These are phyloP conservation scores for Penicillium oxalicum DNA, from an alignment of 2,329 filamentous ascomycete genomes.

Conservation along the genomic window DNA sequence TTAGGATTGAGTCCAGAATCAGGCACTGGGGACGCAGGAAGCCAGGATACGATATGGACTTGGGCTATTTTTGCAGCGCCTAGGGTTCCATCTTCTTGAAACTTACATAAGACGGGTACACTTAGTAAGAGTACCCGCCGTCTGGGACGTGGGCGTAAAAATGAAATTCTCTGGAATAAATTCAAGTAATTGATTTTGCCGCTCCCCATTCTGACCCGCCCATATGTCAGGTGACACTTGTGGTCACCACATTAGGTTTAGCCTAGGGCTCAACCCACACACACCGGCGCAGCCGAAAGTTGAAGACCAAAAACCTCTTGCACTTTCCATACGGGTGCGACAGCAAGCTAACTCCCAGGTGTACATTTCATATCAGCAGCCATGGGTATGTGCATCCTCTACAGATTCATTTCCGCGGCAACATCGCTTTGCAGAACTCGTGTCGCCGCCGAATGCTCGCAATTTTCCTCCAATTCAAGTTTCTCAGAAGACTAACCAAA, in stretches of 20 bases:
- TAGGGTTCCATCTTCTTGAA: no score
- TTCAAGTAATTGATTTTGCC: background rate
- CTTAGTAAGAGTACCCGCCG: no score
- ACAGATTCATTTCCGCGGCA: background rate
- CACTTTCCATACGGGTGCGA: constrained; percentile 36
- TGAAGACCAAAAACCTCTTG: constrained; percentile 35
- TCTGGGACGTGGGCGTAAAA: no score
- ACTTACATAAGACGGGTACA: no score
- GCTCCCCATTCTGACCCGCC: background rate
- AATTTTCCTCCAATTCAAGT: background rate
- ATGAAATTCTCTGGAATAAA: background rate
- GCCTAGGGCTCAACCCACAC: constrained; percentile 43
- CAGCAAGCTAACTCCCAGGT: constrained; percentile 37
- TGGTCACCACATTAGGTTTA: constrained; percentile 23
- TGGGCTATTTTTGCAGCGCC: no score
- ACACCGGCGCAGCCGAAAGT: constrained; percentile 37
- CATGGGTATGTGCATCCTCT: constrained; percentile 36
- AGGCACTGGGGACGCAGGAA: no score
- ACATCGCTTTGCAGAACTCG: background rate
- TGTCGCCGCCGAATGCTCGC: background rate
- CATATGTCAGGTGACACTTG: constrained; percentile 8
- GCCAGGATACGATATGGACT: no score
- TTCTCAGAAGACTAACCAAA: constrained; percentile 10
- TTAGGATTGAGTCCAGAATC: no score
- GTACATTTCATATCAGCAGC: constrained; percentile 38